These are phyloP conservation scores for Populus davidiana DNA, from an alignment of 345 rosid genomes.

Conservation along the genomic window DNA sequence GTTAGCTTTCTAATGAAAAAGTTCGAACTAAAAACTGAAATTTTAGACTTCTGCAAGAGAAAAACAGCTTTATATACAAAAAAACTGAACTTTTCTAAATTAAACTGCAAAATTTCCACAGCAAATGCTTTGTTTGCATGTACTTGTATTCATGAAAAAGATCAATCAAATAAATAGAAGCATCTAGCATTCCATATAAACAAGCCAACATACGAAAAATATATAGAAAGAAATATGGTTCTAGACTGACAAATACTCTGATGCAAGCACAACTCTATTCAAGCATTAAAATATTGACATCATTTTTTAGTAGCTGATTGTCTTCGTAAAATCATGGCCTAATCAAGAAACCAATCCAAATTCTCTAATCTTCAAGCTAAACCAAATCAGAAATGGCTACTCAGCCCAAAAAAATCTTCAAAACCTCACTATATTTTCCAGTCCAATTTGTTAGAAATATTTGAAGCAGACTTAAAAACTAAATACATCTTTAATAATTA, in stretches of 20 bases:
- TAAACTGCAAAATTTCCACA: background rate
- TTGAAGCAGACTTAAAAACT: too few relatives aligned
- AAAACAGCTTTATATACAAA: background rate
- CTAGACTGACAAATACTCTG: background rate
- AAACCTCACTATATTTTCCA: too few relatives aligned
- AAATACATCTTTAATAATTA: too few relatives aligned
- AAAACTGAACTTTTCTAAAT: too few relatives aligned
- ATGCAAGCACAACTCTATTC: background rate
- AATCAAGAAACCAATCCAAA: background rate
- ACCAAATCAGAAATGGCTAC: background rate
- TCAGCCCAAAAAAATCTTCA: background rate
- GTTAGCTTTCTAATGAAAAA: slow-evolving; percentile 1
- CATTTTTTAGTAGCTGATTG: background rate
- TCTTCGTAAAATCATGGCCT: background rate
- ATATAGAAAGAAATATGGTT: background rate
- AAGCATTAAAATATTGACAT: background rate
- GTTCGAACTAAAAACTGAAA: background rate
- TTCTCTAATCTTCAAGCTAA: background rate
- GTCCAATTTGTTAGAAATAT: too few relatives aligned
- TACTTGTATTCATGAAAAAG: background rate
- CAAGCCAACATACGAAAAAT: background rate
- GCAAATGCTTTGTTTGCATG: background rate
- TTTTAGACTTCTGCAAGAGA: background rate
- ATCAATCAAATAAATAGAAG: background rate
- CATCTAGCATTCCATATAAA: background rate